Evolutionary conservation across 2,329 filamentous ascomycete species (phyloP).

Genomic region (Ceratocystis destructans): DNA sequence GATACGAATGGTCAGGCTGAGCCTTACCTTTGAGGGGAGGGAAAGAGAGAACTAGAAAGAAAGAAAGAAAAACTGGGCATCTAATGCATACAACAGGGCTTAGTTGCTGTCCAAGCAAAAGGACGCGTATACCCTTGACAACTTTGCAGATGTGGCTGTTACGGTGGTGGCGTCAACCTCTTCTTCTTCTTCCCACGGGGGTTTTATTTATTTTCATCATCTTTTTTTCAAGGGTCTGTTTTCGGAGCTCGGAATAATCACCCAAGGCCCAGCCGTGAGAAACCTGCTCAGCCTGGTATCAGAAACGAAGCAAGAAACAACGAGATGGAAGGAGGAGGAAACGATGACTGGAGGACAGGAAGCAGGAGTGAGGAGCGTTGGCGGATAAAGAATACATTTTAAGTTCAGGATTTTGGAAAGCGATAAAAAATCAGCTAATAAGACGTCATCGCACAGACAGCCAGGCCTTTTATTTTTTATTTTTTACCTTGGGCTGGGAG

Average conservation of each 20-base stretch:
- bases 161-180: neutral
- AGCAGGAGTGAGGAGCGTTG: neutral
- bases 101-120: neutral
- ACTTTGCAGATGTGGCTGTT: neutral
- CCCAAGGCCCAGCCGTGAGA: neutral
- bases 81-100: neutral
- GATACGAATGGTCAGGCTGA: neutral
- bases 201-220: no score
- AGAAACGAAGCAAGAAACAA: neutral
- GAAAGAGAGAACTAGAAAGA: neutral
- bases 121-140: constrained; percentile 3
- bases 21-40: neutral
- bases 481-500: neutral
- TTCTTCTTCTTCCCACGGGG: neutral
- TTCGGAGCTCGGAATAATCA: neutral
- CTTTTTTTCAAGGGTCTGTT: neutral
- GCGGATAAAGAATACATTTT: neutral
- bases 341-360: neutral
- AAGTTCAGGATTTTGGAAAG: neutral
- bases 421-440: neutral
- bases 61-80: neutral
- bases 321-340: neutral
- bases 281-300: neutral
- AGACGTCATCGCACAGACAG: neutral
- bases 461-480: neutral